A percentile compares a stretch with the other conserved stretches of the same genome.
phyloP scores from a whole-genome alignment of 371 early-diverging fungal species.

The Catenaria anguillulae region DNA sequence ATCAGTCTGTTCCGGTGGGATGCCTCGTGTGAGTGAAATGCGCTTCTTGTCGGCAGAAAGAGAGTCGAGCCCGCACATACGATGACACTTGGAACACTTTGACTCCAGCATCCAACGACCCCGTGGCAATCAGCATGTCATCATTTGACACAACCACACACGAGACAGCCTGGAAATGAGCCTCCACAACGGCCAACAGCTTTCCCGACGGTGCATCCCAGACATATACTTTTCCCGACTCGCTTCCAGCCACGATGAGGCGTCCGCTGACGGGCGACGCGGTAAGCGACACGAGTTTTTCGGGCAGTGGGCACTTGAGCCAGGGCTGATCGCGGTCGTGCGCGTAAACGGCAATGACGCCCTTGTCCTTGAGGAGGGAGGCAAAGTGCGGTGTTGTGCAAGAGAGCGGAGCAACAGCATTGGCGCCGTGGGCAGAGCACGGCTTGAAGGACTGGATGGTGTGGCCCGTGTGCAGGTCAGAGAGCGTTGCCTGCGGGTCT shows the following conservation, averaged over 20 bases:
- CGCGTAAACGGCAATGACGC: not conserved
- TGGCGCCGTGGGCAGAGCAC: not conserved
- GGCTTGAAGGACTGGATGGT: not conserved
- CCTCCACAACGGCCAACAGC: not conserved
- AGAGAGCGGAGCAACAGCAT: not conserved
- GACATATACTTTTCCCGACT: not conserved
- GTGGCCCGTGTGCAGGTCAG: not conserved
- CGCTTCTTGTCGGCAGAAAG: not conserved
- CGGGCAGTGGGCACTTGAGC: not conserved
- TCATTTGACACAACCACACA: not conserved
- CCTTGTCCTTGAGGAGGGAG: not conserved
- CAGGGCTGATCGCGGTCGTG: not conserved
- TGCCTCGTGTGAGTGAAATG: too few relatives aligned
- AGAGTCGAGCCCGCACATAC: too few relatives aligned
- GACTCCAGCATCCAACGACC: not conserved
- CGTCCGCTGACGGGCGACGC: not conserved
- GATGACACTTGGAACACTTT: not conserved
- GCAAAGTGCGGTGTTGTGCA: not conserved
- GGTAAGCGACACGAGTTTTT: not conserved
- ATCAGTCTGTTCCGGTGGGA: not conserved
- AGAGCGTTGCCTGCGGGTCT: not conserved
- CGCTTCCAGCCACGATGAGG: not conserved
- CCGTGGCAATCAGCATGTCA: not conserved
- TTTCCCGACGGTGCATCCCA: not conserved
- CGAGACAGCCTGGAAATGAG: not conserved